A percentile compares a stretch with the other conserved stretches of the same genome.
phyloP scores from a whole-genome alignment of 306 rosid genomes.

The Lupinus albus region DNA sequence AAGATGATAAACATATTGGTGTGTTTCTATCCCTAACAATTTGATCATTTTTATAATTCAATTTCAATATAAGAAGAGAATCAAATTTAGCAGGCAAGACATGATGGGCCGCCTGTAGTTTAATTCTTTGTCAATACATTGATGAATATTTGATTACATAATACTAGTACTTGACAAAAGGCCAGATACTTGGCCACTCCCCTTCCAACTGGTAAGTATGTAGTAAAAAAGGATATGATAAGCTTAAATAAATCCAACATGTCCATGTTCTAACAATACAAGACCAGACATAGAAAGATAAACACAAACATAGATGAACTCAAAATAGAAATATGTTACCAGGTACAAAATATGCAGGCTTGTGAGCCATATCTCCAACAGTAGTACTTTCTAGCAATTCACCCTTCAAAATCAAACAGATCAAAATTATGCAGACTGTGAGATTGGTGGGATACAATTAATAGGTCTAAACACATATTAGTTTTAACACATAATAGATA shows the following conservation, averaged over 20 bases:
- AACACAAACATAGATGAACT: slow-evolving; percentile 22
- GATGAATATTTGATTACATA: neutral
- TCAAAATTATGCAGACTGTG: slow-evolving; percentile 62
- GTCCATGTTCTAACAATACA: slow-evolving; percentile 13
- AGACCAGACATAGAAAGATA: slow-evolving; percentile 8
- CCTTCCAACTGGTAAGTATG: neutral
- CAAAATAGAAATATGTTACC: slow-evolving; percentile 60
- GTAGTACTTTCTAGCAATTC: slow-evolving; percentile 81
- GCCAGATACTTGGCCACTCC: slow-evolving; percentile 5
- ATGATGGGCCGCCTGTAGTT: slow-evolving; percentile 1
- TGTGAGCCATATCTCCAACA: slow-evolving; percentile 96
- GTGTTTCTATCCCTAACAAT: slow-evolving; percentile 28
- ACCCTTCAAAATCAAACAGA: slow-evolving; percentile 88
- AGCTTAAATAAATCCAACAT: neutral
- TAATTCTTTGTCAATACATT: slow-evolving; percentile 1
- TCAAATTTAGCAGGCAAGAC: slow-evolving; percentile 1
- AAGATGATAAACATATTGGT: neutral
- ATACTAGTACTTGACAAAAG: neutral
- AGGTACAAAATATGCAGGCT: slow-evolving; percentile 97
- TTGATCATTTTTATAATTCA: slow-evolving; percentile 14
- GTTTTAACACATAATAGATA: slow-evolving; percentile 34
- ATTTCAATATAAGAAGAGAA: slow-evolving; percentile 19
- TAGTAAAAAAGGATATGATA: neutral
- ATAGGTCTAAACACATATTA: slow-evolving; percentile 45
- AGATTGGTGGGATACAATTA: slow-evolving; percentile 54